These are phyloP conservation scores for Debaryomyces psychrophilus DNA, from an alignment of 1,139 yeast species.

Conservation along the genomic window DNA sequence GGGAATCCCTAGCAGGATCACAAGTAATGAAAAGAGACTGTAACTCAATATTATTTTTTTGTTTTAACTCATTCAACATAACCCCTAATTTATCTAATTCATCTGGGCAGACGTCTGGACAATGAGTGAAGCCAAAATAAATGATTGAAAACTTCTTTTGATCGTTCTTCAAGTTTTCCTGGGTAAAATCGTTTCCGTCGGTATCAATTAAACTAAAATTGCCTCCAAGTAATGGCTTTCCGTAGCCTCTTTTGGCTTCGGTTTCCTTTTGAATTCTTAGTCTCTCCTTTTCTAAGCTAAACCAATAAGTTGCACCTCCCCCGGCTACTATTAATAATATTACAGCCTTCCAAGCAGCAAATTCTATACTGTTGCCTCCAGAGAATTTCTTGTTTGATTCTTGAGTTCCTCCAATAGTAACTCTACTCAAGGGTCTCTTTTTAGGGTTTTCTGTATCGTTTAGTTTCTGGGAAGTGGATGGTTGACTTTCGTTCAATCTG, in stretches of 20 bases:
- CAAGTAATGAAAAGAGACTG: conserved; percentile 93
- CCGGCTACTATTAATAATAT: conserved; percentile 67
- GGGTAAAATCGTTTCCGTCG: conserved; percentile 72
- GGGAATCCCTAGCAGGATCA: conserved; percentile 93
- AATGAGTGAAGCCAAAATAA: conserved; percentile 94
- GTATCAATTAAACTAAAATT: conserved; percentile 74
- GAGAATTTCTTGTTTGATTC: conserved; percentile 32
- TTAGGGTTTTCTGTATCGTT: conserved; percentile 14
- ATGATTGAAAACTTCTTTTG: conserved; percentile 67
- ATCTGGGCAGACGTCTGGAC: conserved; percentile 98
- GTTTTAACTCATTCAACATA: conserved; percentile 67
- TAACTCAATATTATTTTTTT: conserved; percentile 56
- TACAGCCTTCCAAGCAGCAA: conserved; percentile 89
- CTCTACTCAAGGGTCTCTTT: conserved; percentile 52
- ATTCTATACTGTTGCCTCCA: conserved; percentile 54
- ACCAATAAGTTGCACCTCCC: conserved; percentile 68
- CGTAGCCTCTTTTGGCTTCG: conserved; percentile 83
- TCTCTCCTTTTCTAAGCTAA: conserved; percentile 72
- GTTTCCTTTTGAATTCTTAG: conserved; percentile 74
- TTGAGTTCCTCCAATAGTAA: conserved; percentile 47
- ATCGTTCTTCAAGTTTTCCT: conserved; percentile 68
- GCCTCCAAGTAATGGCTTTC: conserved; percentile 93
- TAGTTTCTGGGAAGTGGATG: neutral
- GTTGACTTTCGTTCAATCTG: conserved; percentile 10
- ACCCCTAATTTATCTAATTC: conserved; percentile 89